Percentiles rank a stretch among this genome's conserved stretches.
Evolutionary conservation across 495 filamentous ascomycete species (phyloP).

Genomic region (Hyaloscypha variabilis): DNA sequence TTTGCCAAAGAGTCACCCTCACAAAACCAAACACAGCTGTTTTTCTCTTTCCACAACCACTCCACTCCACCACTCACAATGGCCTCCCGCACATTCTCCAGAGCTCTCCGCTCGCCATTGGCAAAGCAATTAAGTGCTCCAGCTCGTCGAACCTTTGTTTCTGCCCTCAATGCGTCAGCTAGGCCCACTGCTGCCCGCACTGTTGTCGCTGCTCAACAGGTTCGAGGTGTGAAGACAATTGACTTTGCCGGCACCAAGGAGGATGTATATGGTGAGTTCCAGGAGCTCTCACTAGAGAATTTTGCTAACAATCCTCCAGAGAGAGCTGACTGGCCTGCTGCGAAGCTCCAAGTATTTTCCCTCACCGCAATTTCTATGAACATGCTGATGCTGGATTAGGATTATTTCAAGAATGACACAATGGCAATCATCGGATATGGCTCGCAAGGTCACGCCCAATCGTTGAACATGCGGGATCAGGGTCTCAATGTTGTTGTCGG

Average conservation of each 20-base stretch:
- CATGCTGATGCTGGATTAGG: slow-evolving; percentile 49
- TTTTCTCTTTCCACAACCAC: slow-evolving; percentile 27
- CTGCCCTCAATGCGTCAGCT: slow-evolving; percentile 62
- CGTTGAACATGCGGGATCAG: slow-evolving; percentile 98
- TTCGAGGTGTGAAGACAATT: slow-evolving; percentile 80
- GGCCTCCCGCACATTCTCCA: slow-evolving; percentile 82
- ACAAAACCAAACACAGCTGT: slow-evolving; percentile 17
- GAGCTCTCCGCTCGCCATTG: slow-evolving; percentile 76
- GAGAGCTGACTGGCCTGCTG: slow-evolving; percentile 96
- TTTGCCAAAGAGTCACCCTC: slow-evolving; percentile 15
- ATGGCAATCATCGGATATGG: slow-evolving; percentile 99
- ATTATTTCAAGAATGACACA: slow-evolving; percentile 99
- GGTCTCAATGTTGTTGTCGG: slow-evolving; percentile 98
- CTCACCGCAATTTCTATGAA: slow-evolving; percentile 17
- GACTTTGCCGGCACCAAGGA: slow-evolving; percentile 95
- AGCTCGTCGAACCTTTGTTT: slow-evolving; percentile 71
- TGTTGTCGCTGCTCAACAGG: slow-evolving; percentile 61
- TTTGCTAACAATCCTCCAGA: slow-evolving; percentile 52
- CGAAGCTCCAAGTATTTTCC: slow-evolving; percentile 84
- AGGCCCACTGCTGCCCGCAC: slow-evolving; percentile 55
- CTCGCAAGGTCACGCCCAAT: slow-evolving; percentile 97
- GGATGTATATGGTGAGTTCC: slow-evolving; percentile 78
- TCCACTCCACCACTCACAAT: slow-evolving; percentile 49
- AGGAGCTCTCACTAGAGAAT: slow-evolving; percentile 4
- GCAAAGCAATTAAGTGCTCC: slow-evolving; percentile 70